phyloP scores from a whole-genome alignment of 2,329 filamentous ascomycete genomes.

The Aspergillus fumigatus region DNA sequence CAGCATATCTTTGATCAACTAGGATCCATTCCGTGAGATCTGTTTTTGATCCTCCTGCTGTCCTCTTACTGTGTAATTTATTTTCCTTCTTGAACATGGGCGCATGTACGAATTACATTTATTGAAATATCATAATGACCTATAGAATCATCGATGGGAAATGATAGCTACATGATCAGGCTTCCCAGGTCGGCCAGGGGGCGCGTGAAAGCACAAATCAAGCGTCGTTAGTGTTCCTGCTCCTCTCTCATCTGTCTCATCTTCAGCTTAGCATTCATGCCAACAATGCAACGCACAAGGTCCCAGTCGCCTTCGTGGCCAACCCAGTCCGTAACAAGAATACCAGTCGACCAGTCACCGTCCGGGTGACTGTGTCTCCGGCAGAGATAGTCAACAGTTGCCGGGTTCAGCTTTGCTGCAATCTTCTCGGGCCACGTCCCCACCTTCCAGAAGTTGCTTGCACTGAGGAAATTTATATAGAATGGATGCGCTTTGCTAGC shows the following conservation, averaged over 20 bases:
- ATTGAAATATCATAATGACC: neutral
- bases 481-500: slow-evolving; percentile 56
- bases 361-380: slow-evolving; percentile 49
- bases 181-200: too few species aligned
- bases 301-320: slow-evolving; percentile 87
- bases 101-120: neutral
- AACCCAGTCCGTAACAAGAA: slow-evolving; percentile 93
- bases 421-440: slow-evolving; percentile 92
- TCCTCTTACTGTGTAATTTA: too few species aligned
- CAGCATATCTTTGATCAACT: too few species aligned
- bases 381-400: slow-evolving; percentile 57
- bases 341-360: slow-evolving; percentile 73
- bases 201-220: neutral
- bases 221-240: neutral
- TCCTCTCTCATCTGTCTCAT: slow-evolving; percentile 24
- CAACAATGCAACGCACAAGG: slow-evolving; percentile 77
- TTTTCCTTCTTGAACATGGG: too few species aligned
- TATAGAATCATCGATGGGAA: neutral
- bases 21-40: too few species aligned
- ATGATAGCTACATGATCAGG: neutral
- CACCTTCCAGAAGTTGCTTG: slow-evolving; percentile 89
- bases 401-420: slow-evolving; percentile 80
- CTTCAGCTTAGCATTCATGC: slow-evolving; percentile 71
- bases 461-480: slow-evolving; percentile 86
- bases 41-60: too few species aligned